These are phyloP conservation scores for Glonium stellatum DNA, from an alignment of 495 filamentous ascomycete species.

Conservation along the genomic window DNA sequence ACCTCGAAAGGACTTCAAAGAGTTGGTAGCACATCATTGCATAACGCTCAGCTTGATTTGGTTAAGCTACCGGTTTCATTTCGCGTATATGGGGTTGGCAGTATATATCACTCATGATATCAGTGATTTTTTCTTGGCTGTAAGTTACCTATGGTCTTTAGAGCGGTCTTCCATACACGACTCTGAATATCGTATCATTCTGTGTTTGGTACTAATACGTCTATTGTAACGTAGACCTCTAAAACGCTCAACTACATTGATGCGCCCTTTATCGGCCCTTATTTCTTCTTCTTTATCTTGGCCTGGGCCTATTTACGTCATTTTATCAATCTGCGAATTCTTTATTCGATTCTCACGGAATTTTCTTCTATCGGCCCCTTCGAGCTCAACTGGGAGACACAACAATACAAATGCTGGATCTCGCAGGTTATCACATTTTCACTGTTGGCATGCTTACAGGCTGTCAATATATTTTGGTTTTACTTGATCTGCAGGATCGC, in stretches of 20 bases:
- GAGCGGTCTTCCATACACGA: conserved; percentile 1
- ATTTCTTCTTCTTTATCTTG: conserved; percentile 75
- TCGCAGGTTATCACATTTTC: conserved; percentile 35
- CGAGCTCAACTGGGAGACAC: conserved; percentile 35
- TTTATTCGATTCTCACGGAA: conserved; percentile 76
- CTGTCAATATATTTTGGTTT: conserved; percentile 39
- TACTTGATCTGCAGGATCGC: conserved; percentile 34
- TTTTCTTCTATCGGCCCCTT: conserved; percentile 83
- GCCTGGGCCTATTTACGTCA: conserved; percentile 92
- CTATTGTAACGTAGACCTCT: conserved; percentile 55
- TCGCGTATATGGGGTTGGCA: conserved; percentile 93
- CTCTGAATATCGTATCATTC: neutral
- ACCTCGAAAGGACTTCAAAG: conserved; percentile 91
- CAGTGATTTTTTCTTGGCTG: conserved; percentile 93
- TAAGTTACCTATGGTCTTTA: conserved; percentile 42
- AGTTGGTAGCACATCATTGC: conserved; percentile 90
- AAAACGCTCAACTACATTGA: conserved; percentile 93
- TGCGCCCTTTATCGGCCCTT: conserved; percentile 65
- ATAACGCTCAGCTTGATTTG: conserved; percentile 84
- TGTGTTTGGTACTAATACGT: neutral
- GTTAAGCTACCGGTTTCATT: conserved; percentile 93
- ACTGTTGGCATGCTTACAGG: conserved; percentile 34
- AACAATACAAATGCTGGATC: conserved; percentile 42
- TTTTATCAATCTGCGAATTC: conserved; percentile 80
- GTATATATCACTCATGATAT: conserved; percentile 97